Conservation (phyloP, 306 rosid species). For the Comarum palustre region DNA sequence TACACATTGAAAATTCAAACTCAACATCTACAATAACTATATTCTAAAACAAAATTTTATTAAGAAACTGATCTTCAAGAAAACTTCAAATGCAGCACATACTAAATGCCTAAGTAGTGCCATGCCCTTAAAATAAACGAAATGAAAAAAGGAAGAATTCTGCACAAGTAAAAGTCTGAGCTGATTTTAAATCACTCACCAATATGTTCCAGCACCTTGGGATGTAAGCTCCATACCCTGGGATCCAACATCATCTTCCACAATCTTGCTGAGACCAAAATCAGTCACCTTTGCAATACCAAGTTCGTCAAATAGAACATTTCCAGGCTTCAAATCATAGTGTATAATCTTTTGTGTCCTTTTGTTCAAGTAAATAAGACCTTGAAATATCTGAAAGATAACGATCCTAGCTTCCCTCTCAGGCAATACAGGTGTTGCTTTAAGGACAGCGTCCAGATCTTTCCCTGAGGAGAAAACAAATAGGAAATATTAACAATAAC, state of each 20-base stretch:
- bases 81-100: neutral
- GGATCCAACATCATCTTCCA: conserved; percentile 95
- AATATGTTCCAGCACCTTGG: conserved; percentile 99
- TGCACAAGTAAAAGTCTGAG: neutral
- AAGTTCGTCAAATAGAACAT: conserved; percentile 91
- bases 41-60: neutral
- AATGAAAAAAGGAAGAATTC: neutral
- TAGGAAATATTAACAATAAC: neutral
- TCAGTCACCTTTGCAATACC: conserved; percentile 97
- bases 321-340: conserved; percentile 98
- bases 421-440: conserved; percentile 83
- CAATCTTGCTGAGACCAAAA: conserved; percentile 99
- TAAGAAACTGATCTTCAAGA: neutral
- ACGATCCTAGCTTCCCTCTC: conserved; percentile 95
- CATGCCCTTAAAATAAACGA: neutral
- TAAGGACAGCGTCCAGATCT: conserved; percentile 95
- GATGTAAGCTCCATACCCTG: conserved; percentile 99
- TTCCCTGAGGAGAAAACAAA: conserved; percentile 55
- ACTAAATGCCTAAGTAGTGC: conserved; percentile 2
- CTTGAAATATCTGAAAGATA: conserved; percentile 87
- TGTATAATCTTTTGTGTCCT: conserved; percentile 91
- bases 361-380: conserved; percentile 87
- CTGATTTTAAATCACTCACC: conserved; percentile 54
- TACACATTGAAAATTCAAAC: neutral
- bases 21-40: neutral